A percentile compares a stretch with the other conserved stretches of the same genome.
Evolutionary conservation across 306 rosid genomes (phyloP).

Genomic region (Trifolium repens): DNA sequence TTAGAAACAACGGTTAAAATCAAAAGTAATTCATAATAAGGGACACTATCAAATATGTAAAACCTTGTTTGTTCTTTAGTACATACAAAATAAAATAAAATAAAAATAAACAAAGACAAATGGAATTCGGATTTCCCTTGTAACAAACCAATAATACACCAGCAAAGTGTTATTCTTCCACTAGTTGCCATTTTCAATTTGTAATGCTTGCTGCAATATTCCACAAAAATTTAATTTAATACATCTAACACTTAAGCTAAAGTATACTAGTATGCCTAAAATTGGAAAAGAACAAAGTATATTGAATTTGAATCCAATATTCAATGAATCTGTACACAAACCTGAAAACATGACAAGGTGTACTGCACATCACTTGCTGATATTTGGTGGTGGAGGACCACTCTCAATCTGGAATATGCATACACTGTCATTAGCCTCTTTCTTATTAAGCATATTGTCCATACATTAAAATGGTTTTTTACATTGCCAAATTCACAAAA

Average conservation of each 20-base stretch:
- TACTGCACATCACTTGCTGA: slow-evolving; percentile 71
- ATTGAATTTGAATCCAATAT: slow-evolving; percentile 22
- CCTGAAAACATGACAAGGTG: slow-evolving; percentile 87
- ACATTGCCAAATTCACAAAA: neutral
- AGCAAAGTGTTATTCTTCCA: slow-evolving; percentile 36
- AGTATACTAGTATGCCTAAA: neutral
- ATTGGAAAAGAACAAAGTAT: slow-evolving; percentile 20
- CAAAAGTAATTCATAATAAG: slow-evolving; percentile 7
- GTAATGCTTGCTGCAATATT: slow-evolving; percentile 59
- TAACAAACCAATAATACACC: neutral
- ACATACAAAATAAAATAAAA: slow-evolving; percentile 22
- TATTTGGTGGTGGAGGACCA: slow-evolving; percentile 88
- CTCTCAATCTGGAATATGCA: slow-evolving; percentile 66
- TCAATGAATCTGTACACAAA: slow-evolving; percentile 26
- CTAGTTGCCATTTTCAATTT: slow-evolving; percentile 60
- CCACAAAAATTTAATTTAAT: slow-evolving; percentile 11
- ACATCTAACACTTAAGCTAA: slow-evolving; percentile 3
- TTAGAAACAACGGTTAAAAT: neutral
- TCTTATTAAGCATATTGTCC: neutral
- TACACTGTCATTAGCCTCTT: slow-evolving; percentile 17
- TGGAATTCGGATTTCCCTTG: slow-evolving; percentile 23
- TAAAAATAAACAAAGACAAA: slow-evolving; percentile 33
- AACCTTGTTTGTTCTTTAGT: slow-evolving; percentile 13
- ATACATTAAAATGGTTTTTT: slow-evolving; percentile 9
- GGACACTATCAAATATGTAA: slow-evolving; percentile 19